Evolutionary conservation across 495 filamentous ascomycete genomes (phyloP).

Genomic region (Neurospora sp.): DNA sequence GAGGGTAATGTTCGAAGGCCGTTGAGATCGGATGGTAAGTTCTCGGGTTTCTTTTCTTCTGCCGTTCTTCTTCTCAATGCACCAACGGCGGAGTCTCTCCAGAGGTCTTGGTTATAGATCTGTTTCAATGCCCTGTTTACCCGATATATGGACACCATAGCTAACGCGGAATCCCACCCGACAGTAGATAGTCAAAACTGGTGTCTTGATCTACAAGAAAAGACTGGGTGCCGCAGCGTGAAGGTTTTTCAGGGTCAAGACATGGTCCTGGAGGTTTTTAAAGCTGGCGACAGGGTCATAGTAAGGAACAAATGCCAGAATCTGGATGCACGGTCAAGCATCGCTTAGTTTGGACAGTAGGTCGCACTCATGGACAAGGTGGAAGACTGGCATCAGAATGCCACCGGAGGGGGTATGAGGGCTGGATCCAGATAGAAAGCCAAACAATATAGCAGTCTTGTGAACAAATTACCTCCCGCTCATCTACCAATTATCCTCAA

Average conservation of each 20-base stretch:
- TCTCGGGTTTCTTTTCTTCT: no score
- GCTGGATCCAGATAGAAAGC: not conserved
- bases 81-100: not conserved
- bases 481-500: not conserved
- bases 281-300: not conserved
- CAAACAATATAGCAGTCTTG: no score
- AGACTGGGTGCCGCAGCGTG: not conserved
- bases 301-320: not conserved
- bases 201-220: not conserved
- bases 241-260: not conserved
- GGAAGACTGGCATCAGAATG: not conserved
- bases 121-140: not conserved
- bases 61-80: no score
- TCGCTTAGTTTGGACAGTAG: not conserved
- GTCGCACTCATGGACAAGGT: not conserved
- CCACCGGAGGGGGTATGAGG: no score
- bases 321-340: not conserved
- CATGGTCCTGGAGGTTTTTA: not conserved
- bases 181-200: not conserved
- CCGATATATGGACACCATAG: not conserved
- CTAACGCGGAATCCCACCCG: not conserved
- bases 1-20: no score
- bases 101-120: not conserved
- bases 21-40: not conserved
- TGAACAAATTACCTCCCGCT: not conserved